Evolutionary conservation across 2,329 filamentous ascomycete species (phyloP).

Genomic region (Diplodia scrobiculata): DNA sequence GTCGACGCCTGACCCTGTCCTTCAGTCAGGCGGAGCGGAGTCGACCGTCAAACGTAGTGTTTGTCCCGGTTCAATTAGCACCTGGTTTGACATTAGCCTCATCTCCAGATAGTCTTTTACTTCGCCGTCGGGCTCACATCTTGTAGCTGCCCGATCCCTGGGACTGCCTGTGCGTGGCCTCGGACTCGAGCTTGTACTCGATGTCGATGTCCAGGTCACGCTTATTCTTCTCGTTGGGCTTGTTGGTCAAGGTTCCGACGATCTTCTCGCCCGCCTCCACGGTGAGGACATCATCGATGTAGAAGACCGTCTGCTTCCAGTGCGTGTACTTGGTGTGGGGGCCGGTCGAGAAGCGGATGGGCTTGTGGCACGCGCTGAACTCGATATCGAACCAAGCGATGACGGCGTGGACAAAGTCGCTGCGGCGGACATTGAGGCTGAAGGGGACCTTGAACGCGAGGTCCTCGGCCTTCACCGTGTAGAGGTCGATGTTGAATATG

Average conservation of each 20-base stretch:
- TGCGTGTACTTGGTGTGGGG: constrained; percentile 99
- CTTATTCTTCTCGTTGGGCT: constrained; percentile 90
- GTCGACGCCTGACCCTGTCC: constrained; percentile 7
- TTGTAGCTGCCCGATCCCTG: constrained; percentile 78
- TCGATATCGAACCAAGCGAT: constrained; percentile 99
- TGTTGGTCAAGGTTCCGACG: constrained; percentile 72
- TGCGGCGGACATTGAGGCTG: constrained; percentile 73
- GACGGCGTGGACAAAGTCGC: constrained; percentile 93
- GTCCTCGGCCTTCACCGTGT: constrained; percentile 81
- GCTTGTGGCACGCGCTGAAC: constrained; percentile 97
- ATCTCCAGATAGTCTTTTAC: neutral
- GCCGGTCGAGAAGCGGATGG: constrained; percentile 92
- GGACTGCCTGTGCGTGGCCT: constrained; percentile 69
- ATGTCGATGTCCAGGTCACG: constrained; percentile 92
- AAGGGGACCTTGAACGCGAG: constrained; percentile 82
- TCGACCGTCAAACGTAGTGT: constrained; percentile 17
- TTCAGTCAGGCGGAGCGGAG: constrained; percentile 15
- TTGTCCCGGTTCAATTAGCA: constrained; percentile 15
- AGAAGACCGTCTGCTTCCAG: constrained; percentile 99
- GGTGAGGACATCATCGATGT: constrained; percentile 88
- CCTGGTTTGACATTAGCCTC: constrained; percentile 7
- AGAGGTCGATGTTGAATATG: constrained; percentile 87
- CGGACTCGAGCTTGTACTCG: constrained; percentile 76
- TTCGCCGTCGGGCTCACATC: constrained; percentile 48
- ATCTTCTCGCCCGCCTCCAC: constrained; percentile 85